Evolutionary conservation across 495 filamentous ascomycete genomes (phyloP), one percentile per base, ranked within the genome.

Genomic region (Aspergillus affinis): DNA sequence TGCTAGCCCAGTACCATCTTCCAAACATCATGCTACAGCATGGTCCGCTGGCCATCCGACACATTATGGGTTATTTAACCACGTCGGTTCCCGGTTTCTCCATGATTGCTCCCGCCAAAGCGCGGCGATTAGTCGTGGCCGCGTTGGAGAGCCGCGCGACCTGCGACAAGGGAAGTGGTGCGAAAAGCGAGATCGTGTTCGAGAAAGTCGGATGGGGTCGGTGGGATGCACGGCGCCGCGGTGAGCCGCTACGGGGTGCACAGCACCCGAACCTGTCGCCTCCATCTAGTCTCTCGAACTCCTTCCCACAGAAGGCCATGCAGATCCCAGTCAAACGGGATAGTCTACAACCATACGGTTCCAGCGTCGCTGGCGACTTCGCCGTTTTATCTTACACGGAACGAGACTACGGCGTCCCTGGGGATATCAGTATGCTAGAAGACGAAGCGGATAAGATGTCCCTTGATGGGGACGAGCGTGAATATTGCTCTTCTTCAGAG

Each of bases 151-250:
- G 86, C 65, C 86, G 88, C 61, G 87, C 87, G 60, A 81, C 75
- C 47, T 83, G 82, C 32, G 82, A 79, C 57, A 84, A 86, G 64
- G 84, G 84, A 45, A 90, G 88, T 54, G 80, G 88, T 47, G 60
- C 73, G 12, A 75, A 87, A 55, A 86, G 89, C 64, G 90, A 93
- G 55, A 90, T 98, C 55, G 81, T 89, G 64, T 98, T 97, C 66
- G 89, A 95, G 71, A 98, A 98, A 77, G 89, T 96, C 59, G 94
- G 94, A 59, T 98, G 94, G 94, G 94, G 94, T 51, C 86, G 91
- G 50, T 98, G 94, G 94, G 88, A 94, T 72, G 93, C 93, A 58
- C 86, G 84, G 65, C 81, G 82, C 70, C 84, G 86, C 57, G 90
- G 85, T 26, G 86, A 92, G 61, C 75, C 83, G 15, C 66, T 82